These are phyloP conservation scores for Euclidium syriacum DNA, from an alignment of 345 rosid genomes.

Conservation along the genomic window DNA sequence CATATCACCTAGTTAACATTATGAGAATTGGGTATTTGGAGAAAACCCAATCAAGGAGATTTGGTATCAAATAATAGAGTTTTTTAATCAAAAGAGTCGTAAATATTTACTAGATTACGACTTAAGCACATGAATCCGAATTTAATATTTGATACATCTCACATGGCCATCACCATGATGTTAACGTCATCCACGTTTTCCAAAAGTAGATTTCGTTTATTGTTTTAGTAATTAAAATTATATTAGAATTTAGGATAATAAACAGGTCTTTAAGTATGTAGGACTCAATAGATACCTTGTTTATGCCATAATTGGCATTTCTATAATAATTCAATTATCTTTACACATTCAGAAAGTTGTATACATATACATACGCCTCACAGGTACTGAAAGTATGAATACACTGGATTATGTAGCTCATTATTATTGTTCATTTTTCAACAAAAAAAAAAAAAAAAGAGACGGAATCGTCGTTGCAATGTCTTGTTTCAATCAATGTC, in stretches of 20 bases:
- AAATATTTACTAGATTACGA: conserved; percentile 19
- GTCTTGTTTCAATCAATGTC: not conserved
- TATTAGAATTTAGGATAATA: not conserved
- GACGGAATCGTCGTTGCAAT: not conserved
- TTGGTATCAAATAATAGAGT: not conserved
- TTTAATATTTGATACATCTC: conserved; percentile 14
- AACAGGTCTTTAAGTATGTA: not conserved
- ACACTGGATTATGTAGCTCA: not conserved
- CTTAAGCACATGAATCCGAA: conserved; percentile 29
- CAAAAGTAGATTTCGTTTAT: not conserved
- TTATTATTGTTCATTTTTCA: not conserved
- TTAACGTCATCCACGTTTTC: conserved; percentile 29
- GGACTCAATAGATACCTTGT: not conserved
- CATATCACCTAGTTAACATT: no score
- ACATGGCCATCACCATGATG: conserved; percentile 17
- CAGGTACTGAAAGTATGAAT: not conserved
- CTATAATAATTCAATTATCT: not conserved
- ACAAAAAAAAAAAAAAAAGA: not conserved
- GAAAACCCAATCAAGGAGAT: not conserved
- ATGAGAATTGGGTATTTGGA: not conserved
- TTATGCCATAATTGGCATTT: no score
- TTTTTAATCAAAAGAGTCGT: conserved; percentile 15
- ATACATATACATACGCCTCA: not conserved
- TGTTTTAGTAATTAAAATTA: not conserved
- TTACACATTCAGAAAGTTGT: not conserved